Evolutionary conservation across 768 basidiomycete species (phyloP).

Genomic region (Austroboletus eburneus): DNA sequence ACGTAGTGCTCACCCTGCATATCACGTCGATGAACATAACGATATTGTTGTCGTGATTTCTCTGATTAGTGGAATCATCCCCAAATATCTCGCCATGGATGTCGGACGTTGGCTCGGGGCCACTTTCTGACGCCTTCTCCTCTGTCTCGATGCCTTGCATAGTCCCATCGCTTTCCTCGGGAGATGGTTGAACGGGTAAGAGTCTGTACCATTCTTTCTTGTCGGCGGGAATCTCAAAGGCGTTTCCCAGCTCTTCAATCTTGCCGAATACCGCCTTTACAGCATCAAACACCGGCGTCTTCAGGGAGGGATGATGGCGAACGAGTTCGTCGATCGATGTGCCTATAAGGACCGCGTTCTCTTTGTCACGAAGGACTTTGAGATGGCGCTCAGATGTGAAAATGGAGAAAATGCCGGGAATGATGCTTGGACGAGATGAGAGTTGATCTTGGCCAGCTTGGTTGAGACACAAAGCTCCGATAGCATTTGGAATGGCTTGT

Average conservation of each 20-base stretch:
- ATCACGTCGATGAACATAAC: slow-evolving; percentile 78
- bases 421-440: slow-evolving; percentile 69
- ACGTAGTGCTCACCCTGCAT: slow-evolving; percentile 55
- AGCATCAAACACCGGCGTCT: slow-evolving; percentile 72
- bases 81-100: slow-evolving; percentile 11
- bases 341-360: slow-evolving; percentile 86
- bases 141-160: slow-evolving; percentile 45
- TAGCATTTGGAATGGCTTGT: slow-evolving; percentile 89
- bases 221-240: slow-evolving; percentile 51
- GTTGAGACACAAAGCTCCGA: slow-evolving; percentile 95
- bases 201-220: slow-evolving; percentile 67
- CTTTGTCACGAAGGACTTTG: slow-evolving; percentile 85
- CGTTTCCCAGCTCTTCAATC: slow-evolving; percentile 70
- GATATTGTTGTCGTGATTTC: slow-evolving; percentile 68
- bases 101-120: slow-evolving; percentile 16
- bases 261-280: slow-evolving; percentile 64
- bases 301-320: slow-evolving; percentile 90
- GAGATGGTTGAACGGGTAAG: slow-evolving; percentile 27
- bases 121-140: slow-evolving; percentile 16
- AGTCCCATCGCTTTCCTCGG: slow-evolving; percentile 32
- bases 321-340: slow-evolving; percentile 92
- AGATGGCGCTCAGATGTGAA: slow-evolving; percentile 83
- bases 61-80: slow-evolving; percentile 36
- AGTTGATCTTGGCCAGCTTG: slow-evolving; percentile 83
- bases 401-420: slow-evolving; percentile 79